Percentiles rank a stretch among this genome's conserved stretches.
Evolutionary conservation across 208 protist species (phyloP).

Genomic region (Trypanosoma congolense): DNA sequence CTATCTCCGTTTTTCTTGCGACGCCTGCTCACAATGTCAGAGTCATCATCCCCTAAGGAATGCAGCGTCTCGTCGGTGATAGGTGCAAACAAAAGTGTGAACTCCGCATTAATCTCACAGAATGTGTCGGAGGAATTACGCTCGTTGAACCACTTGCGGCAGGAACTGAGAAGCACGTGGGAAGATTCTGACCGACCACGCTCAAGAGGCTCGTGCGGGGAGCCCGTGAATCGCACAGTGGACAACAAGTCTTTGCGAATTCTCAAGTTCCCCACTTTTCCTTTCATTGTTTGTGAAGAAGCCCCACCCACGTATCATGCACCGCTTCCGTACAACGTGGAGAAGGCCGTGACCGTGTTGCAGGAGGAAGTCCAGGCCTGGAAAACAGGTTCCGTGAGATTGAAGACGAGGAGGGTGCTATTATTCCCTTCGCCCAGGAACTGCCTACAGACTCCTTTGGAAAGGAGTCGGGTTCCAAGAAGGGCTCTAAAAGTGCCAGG

Average conservation of each 20-base stretch:
- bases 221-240: slow-evolving; percentile 54
- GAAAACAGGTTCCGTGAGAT: slow-evolving; percentile 43
- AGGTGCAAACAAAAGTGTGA: background rate
- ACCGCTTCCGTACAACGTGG: slow-evolving; percentile 73
- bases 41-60: background rate
- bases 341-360: slow-evolving; percentile 44
- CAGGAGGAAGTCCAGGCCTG: slow-evolving; percentile 51
- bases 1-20: too few species aligned
- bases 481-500: background rate
- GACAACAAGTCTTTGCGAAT: slow-evolving; percentile 53
- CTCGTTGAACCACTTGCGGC: slow-evolving; percentile 10
- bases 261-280: slow-evolving; percentile 75
- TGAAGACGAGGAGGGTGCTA: slow-evolving; percentile 10
- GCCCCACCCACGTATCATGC: slow-evolving; percentile 72
- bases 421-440: background rate
- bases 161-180: slow-evolving; percentile 19
- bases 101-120: background rate
- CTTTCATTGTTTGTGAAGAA: slow-evolving; percentile 76
- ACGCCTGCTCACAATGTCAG: too few species aligned
- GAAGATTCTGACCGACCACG: slow-evolving; percentile 9
- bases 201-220: slow-evolving; percentile 6
- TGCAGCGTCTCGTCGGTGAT: background rate
- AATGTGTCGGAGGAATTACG: slow-evolving; percentile 14
- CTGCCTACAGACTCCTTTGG: background rate
- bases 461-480: background rate